Percentiles rank a stretch among this genome's conserved stretches.
phyloP scores from a whole-genome alignment of 805 yeast genomes.

The Sugiyamaella marilandica region DNA sequence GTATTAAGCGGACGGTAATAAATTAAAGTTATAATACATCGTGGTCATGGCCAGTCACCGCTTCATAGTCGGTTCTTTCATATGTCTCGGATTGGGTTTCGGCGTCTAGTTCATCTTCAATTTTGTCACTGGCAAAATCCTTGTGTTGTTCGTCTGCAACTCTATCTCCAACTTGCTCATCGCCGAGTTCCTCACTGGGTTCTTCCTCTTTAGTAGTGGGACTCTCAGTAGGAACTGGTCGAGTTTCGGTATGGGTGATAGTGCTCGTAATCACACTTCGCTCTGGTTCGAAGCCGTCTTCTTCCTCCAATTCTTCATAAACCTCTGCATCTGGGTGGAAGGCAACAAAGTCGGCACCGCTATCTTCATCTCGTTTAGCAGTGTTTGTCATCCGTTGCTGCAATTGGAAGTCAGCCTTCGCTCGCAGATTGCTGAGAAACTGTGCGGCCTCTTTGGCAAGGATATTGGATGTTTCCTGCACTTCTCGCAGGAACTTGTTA shows the following conservation, averaged over 20 bases:
- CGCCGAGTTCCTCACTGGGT: too few relatives aligned
- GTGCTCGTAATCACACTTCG: background rate
- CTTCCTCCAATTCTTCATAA: slow-evolving; percentile 21
- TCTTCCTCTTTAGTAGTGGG: too few relatives aligned
- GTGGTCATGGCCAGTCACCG: background rate
- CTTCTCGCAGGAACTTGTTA: slow-evolving; percentile 36
- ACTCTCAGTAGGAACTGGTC: background rate
- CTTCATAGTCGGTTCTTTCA: background rate
- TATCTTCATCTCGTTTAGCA: slow-evolving; percentile 18
- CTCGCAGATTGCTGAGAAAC: slow-evolving; percentile 26
- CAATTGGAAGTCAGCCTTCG: slow-evolving; percentile 22
- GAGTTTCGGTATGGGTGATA: slow-evolving; percentile 1
- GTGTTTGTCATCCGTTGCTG: slow-evolving; percentile 18
- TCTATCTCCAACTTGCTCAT: too few relatives aligned
- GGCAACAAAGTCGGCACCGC: slow-evolving; percentile 19
- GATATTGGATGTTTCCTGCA: slow-evolving; percentile 42
- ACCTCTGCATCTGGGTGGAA: slow-evolving; percentile 24
- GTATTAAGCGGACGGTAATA: background rate
- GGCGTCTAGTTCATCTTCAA: background rate
- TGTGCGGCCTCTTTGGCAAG: slow-evolving; percentile 43
- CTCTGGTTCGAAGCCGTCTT: slow-evolving; percentile 5
- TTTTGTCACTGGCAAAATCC: too few relatives aligned
- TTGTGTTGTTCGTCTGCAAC: too few relatives aligned
- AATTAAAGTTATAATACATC: background rate
- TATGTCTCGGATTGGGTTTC: slow-evolving; percentile 5